Evolutionary conservation across 108 stramenopile species (phyloP), one percentile per base, ranked within the genome.

Genomic region (Nitzschia sp.): DNA sequence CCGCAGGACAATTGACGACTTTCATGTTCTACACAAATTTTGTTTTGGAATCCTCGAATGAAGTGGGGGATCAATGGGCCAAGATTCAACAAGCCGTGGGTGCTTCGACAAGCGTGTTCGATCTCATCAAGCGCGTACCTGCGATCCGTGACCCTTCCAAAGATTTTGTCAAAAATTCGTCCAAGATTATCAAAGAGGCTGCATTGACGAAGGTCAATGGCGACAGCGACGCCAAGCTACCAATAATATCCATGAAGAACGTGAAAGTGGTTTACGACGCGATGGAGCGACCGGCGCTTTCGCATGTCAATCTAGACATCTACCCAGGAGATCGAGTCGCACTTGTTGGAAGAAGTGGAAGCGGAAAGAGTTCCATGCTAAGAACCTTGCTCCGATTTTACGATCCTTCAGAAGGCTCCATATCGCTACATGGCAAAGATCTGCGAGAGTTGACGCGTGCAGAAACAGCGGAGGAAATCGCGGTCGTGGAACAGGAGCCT

Each of bases 401-500:
- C 69, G 97, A 97, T 77, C 96, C 96, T 25, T 70, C 80, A n/a
- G 53, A 48, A 5, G 98, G 99, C 19, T 65, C 57, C 19, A 83
- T 96, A 28, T 58, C 57, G 13, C 26, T 98, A 4, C 87, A 96
- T 59, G 97, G 95, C 19, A 59, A 80, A 36, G 75, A 93, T 70
- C 69, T 99, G 64, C 78, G 66, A 41, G 76, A 87, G 3, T 60
- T 97, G 67, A 81, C 92, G 6, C 75, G 86, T 1, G 79, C 80
- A 61, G 79, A 97, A 63, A 87, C 92, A 36, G 81, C 83, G 41
- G 75, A 68, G 22, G 71, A 79, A 27, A 69, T 96, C 63, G 82
- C 88, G n/a, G 76, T 94, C 26, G 94, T 96, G 0, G 84, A 82
- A 65, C 97, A 98, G 66, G 96, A 98, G 67, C 95, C 97, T 4